These are phyloP conservation scores for Mortierella sp. DNA, from an alignment of 371 early-diverging fungal species.

Conservation along the genomic window DNA sequence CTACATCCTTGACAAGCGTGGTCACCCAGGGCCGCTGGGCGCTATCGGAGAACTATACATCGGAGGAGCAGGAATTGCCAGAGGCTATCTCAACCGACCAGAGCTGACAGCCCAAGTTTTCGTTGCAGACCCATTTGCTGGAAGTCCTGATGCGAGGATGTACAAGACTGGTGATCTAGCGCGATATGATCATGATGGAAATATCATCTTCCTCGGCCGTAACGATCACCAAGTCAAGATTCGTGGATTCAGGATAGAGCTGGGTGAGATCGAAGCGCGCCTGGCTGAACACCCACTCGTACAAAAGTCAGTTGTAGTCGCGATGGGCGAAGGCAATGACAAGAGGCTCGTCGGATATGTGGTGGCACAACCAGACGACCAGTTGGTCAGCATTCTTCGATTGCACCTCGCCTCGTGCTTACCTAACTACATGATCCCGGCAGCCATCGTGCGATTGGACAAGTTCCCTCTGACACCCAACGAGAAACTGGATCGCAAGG, in stretches of 20 bases:
- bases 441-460: not conserved
- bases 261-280: slow-evolving; percentile 47
- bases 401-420: slow-evolving; percentile 2
- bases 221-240: slow-evolving; percentile 57
- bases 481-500: too few species aligned
- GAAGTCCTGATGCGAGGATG: slow-evolving; percentile 18
- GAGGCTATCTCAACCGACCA: slow-evolving; percentile 43
- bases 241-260: slow-evolving; percentile 58
- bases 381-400: not conserved
- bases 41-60: not conserved
- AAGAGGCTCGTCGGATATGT: slow-evolving; percentile 19
- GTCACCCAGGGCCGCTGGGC: slow-evolving; percentile 21
- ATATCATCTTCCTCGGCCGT: slow-evolving; percentile 39
- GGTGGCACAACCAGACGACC: not conserved
- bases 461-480: too few species aligned
- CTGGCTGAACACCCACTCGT: slow-evolving; percentile 20
- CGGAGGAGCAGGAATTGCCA: slow-evolving; percentile 37
- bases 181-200: slow-evolving; percentile 45
- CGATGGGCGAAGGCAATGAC: slow-evolving; percentile 4
- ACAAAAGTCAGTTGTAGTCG: slow-evolving; percentile 7
- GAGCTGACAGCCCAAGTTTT: slow-evolving; percentile 32
- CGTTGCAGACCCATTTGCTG: slow-evolving; percentile 8
- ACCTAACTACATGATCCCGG: slow-evolving; percentile 36
- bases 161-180: slow-evolving; percentile 57
- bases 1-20: slow-evolving; percentile 18